These are phyloP conservation scores for Leishmania lainsoni DNA, from an alignment of 208 protist genomes.

Conservation along the genomic window DNA sequence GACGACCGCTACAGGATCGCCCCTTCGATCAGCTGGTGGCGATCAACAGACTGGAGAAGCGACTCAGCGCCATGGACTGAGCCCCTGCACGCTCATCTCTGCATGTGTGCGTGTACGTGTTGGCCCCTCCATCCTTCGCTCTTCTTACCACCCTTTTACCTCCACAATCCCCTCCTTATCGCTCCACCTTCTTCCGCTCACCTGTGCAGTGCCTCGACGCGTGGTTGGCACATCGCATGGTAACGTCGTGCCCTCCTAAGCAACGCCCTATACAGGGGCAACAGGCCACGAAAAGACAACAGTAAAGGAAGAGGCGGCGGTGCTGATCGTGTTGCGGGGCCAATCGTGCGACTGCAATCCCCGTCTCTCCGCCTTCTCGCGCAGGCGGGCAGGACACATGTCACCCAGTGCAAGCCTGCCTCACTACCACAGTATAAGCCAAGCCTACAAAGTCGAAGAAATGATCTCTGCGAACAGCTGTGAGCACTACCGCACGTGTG, in stretches of 20 bases:
- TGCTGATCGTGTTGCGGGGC: neutral
- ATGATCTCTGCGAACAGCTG: neutral
- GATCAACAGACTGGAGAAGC: conserved; percentile 27
- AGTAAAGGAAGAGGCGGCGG: neutral
- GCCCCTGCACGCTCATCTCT: neutral
- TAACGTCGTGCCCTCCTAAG: neutral
- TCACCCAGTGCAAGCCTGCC: neutral
- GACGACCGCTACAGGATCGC: conserved; percentile 16
- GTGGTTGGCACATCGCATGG: neutral
- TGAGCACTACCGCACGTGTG: neutral
- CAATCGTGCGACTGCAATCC: neutral
- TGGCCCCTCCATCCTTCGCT: neutral
- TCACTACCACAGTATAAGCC: neutral
- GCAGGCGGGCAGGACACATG: neutral
- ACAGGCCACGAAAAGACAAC: neutral
- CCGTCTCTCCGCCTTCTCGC: neutral
- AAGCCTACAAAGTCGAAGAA: neutral
- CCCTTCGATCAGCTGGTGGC: conserved; percentile 28
- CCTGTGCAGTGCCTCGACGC: neutral
- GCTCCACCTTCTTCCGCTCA: neutral
- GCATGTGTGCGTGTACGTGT: neutral
- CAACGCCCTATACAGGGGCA: neutral
- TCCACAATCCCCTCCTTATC: neutral
- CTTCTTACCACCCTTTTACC: neutral
- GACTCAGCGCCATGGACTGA: conserved; percentile 16